Conservation (phyloP, 495 filamentous ascomycete genomes). For the Podospora conica region DNA sequence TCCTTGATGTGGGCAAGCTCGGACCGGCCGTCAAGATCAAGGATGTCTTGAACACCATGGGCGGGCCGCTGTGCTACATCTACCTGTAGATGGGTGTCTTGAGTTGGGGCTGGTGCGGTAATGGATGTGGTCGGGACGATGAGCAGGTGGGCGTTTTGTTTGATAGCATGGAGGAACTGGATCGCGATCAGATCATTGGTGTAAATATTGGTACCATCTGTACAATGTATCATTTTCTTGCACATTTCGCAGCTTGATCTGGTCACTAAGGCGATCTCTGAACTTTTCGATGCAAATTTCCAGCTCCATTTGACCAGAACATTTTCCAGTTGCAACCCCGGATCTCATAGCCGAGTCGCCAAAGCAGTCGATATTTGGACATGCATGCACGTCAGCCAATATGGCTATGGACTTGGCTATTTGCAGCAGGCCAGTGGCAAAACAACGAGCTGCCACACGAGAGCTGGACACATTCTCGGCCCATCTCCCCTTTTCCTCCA, state of each 20-base stretch:
- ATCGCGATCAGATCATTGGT: not conserved
- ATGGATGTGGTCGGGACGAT: not conserved
- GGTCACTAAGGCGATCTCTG: too few species aligned
- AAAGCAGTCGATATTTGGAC: not conserved
- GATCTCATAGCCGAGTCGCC: too few species aligned
- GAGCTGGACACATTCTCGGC: too few species aligned
- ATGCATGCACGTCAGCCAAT: not conserved
- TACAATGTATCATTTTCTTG: not conserved
- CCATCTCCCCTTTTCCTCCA: too few species aligned
- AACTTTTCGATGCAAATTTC: not conserved
- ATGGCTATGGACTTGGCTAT: not conserved
- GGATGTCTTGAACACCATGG: constrained; percentile 2
- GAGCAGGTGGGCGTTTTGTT: not conserved
- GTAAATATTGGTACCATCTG: not conserved
- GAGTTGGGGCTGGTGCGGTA: not conserved
- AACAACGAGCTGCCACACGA: not conserved
- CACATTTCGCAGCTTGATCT: not conserved
- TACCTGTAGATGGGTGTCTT: not conserved
- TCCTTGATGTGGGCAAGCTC: not conserved
- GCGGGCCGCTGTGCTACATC: constrained; percentile 9
- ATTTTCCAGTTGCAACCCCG: too few species aligned
- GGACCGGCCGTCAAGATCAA: constrained; percentile 1
- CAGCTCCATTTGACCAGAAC: too few species aligned
- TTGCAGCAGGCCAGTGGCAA: not conserved
- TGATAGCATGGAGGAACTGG: not conserved